These are phyloP conservation scores for Aaosphaeria pasadenensis DNA, from an alignment of 2,329 filamentous ascomycete species.

Conservation along the genomic window DNA sequence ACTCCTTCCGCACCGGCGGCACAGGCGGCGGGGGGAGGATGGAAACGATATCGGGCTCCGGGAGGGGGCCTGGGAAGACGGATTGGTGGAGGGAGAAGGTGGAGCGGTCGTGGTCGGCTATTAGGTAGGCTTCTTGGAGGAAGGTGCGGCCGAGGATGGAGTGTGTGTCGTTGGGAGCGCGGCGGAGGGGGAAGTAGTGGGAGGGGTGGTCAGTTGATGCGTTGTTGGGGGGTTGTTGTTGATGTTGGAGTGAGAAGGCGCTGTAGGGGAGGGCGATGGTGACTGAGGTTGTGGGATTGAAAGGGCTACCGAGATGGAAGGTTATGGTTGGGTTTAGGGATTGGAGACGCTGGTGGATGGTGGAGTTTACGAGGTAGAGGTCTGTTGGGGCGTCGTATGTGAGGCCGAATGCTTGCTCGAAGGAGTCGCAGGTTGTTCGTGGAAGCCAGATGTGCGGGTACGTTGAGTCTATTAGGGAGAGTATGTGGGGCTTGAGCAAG, in stretches of 20 bases:
- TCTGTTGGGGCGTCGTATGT: slow-evolving; percentile 20
- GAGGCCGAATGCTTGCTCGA: slow-evolving; percentile 28
- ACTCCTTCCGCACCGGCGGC: too few species aligned
- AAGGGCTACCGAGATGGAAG: slow-evolving; percentile 13
- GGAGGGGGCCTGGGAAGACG: background rate
- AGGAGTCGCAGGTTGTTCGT: slow-evolving; percentile 20
- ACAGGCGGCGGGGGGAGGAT: background rate
- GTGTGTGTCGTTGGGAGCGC: slow-evolving; percentile 49
- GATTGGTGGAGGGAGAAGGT: slow-evolving; percentile 1
- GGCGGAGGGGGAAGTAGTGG: slow-evolving; percentile 62
- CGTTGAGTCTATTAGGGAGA: slow-evolving; percentile 26
- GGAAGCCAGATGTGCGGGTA: slow-evolving; percentile 33
- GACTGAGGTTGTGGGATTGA: slow-evolving; percentile 11
- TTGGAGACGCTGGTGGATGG: slow-evolving; percentile 13
- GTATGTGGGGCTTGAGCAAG: slow-evolving; percentile 1
- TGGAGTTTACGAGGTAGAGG: slow-evolving; percentile 27
- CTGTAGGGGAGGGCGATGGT: slow-evolving; percentile 40
- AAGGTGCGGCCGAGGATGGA: slow-evolving; percentile 63
- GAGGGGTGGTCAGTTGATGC: slow-evolving; percentile 53
- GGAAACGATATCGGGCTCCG: background rate
- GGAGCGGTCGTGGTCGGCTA: slow-evolving; percentile 37
- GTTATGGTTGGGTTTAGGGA: slow-evolving; percentile 23
- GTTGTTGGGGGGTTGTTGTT: slow-evolving; percentile 32
- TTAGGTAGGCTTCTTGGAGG: slow-evolving; percentile 58
- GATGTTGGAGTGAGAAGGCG: slow-evolving; percentile 37